phyloP scores from a whole-genome alignment of 176 grass and related monocot species.

The Thinopyrum elongatum region DNA sequence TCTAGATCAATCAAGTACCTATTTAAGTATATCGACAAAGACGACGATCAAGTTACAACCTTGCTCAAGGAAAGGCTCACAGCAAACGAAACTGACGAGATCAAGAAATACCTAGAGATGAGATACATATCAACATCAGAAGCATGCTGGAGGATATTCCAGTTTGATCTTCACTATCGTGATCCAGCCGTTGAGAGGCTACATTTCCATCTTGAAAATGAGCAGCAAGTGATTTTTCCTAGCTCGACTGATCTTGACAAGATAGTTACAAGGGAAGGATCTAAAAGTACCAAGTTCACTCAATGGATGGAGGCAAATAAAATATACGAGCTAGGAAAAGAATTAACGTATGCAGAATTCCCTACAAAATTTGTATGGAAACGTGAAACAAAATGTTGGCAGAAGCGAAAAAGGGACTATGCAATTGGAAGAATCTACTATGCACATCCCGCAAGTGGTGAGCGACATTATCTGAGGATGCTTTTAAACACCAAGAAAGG shows the following conservation, averaged over 20 bases:
- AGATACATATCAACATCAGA: conserved; percentile 13
- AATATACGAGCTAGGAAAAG: neutral
- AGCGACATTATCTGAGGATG: neutral
- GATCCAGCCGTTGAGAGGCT: neutral
- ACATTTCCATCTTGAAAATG: neutral
- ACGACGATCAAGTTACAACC: neutral
- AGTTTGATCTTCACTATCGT: conserved; percentile 16
- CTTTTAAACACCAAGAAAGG: neutral
- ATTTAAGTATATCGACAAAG: conserved; percentile 27
- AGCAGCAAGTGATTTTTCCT: neutral
- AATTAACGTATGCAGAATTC: neutral
- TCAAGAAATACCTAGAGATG: conserved; percentile 2
- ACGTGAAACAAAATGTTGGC: neutral
- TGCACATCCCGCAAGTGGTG: neutral
- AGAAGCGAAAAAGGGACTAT: neutral
- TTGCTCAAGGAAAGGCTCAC: neutral
- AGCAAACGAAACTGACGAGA: conserved; percentile 10
- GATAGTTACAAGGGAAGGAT: neutral
- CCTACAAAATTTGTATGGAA: neutral
- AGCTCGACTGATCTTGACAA: neutral
- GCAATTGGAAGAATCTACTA: neutral
- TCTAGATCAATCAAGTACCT: conserved; percentile 34
- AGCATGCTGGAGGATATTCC: conserved; percentile 5
- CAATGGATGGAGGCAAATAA: conserved; percentile 8
- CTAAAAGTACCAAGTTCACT: neutral